These are phyloP conservation scores for Triglochin maritima DNA, from an alignment of 106 monocot species.

Conservation along the genomic window DNA sequence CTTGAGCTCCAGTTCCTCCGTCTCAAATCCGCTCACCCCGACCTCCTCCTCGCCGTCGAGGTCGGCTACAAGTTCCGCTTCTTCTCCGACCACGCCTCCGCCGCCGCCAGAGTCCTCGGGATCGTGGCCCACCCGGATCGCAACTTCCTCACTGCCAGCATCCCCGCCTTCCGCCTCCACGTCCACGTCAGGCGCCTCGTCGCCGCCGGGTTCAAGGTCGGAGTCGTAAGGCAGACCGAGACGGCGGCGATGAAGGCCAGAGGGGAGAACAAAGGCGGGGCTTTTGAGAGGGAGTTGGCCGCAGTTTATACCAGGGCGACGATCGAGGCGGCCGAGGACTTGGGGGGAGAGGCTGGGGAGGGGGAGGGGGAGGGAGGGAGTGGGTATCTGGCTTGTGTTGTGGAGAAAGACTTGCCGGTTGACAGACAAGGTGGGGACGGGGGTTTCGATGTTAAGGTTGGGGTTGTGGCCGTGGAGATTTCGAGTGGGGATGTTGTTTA, in stretches of 20 bases:
- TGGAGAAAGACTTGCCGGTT: conserved; percentile 32
- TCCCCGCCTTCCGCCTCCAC: conserved; percentile 70
- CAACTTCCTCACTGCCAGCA: conserved; percentile 78
- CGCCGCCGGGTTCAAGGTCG: conserved; percentile 76
- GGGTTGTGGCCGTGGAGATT: conserved; percentile 69
- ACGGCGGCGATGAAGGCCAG: conserved; percentile 85
- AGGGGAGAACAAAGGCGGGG: conserved; percentile 47
- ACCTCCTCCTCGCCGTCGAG: conserved; percentile 85
- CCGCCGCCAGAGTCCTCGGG: conserved; percentile 58
- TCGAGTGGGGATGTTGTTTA: conserved; percentile 80
- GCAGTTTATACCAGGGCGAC: conserved; percentile 77
- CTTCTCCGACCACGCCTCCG: conserved; percentile 81
- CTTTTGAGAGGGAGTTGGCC: conserved; percentile 58
- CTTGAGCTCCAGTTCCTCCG: conserved; percentile 86
- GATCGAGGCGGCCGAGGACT: conserved; percentile 68
- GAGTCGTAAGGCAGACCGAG: conserved; percentile 95
- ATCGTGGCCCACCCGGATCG: conserved; percentile 67
- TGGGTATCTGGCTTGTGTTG: conserved; percentile 67
- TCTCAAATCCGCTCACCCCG: conserved; percentile 62
- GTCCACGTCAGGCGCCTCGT: conserved; percentile 78
- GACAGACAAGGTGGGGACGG: conserved; percentile 17
- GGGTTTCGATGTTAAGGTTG: conserved; percentile 54
- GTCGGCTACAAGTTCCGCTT: conserved; percentile 90
- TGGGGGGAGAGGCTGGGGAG: conserved; percentile 37
- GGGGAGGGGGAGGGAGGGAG: conserved; percentile 7